Conservation (phyloP, 805 yeast genomes). For the Lipomyces sp. region DNA sequence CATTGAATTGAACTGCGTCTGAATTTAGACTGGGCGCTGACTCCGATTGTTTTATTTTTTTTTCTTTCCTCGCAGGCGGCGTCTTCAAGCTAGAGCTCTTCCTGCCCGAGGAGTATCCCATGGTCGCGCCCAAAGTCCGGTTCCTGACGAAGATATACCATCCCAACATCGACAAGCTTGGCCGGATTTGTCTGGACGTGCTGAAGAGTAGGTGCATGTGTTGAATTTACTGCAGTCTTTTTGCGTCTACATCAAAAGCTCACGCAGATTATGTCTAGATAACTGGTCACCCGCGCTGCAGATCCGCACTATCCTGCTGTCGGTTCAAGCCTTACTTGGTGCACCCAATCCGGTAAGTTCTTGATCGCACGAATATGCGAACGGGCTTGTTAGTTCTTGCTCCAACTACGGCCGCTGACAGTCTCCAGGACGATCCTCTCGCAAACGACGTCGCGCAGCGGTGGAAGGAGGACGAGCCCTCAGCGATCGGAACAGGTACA, state of each 20-base stretch:
- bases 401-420: background rate
- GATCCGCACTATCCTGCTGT: constrained; percentile 83
- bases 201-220: constrained; percentile 52
- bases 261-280: no score
- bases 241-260: no score
- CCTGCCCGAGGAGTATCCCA: constrained; percentile 95
- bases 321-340: constrained; percentile 89
- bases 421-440: constrained; percentile 72
- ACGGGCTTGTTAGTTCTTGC: background rate
- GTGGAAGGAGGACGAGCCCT: constrained; percentile 82
- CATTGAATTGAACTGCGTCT: background rate
- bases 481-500: constrained; percentile 81
- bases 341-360: constrained; percentile 75
- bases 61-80: constrained; percentile 47
- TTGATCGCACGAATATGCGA: background rate
- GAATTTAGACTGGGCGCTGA: no score
- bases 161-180: constrained; percentile 92
- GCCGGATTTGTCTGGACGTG: constrained; percentile 93
- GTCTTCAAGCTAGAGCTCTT: constrained; percentile 77
- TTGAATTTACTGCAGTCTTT: background rate
- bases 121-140: constrained; percentile 83
- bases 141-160: constrained; percentile 92
- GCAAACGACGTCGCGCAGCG: constrained; percentile 97
- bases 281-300: constrained; percentile 99
- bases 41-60: no score